A percentile compares a stretch with the other conserved stretches of the same genome.
Conservation (phyloP, 352 stramenopile genomes). For the Globisporangium spiculum region DNA sequence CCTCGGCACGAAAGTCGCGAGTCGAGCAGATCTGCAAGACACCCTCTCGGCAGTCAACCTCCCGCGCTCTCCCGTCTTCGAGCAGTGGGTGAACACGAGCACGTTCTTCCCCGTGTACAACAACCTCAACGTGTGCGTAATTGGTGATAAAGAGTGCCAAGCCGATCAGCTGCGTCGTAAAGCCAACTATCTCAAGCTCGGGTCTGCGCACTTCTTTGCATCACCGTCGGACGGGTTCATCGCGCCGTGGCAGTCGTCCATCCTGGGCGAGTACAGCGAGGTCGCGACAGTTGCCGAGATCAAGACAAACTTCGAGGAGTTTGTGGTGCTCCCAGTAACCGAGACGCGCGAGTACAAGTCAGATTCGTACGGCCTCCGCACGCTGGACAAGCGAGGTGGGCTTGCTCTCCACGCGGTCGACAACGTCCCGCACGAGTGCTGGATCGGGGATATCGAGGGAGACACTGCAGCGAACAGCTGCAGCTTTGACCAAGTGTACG, state of each 20-base stretch:
- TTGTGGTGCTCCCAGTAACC: constrained; percentile 31
- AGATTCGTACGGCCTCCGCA: constrained; percentile 40
- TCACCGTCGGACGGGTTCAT: constrained; percentile 41
- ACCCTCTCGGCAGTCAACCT: constrained; percentile 38
- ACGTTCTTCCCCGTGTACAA: constrained; percentile 39
- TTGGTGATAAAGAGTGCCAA: constrained; percentile 11
- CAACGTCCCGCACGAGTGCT: constrained; percentile 41
- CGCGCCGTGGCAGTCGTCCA: constrained; percentile 35
- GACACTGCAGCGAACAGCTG: constrained; percentile 8
- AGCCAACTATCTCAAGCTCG: constrained; percentile 39
- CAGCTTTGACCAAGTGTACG: constrained; percentile 18
- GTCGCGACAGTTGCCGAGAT: constrained; percentile 27
- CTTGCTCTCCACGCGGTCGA: constrained; percentile 27
- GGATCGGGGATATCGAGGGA: constrained; percentile 14
- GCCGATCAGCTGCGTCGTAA: constrained; percentile 30
- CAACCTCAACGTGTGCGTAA: constrained; percentile 24
- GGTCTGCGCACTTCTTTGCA: constrained; percentile 45
- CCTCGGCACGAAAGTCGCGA: constrained; percentile 25
- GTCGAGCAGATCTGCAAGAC: constrained; percentile 22
- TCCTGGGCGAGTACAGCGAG: constrained; percentile 38
- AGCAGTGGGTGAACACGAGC: constrained; percentile 29
- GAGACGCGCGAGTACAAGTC: constrained; percentile 33
- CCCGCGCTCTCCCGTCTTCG: constrained; percentile 23
- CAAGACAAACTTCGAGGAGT: constrained; percentile 28
- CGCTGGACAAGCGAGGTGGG: constrained; percentile 22